Percentiles rank a stretch among this genome's conserved stretches.
These are phyloP conservation scores for Thelonectria blattea DNA, from an alignment of 2,329 filamentous ascomycete genomes.

Conservation along the genomic window DNA sequence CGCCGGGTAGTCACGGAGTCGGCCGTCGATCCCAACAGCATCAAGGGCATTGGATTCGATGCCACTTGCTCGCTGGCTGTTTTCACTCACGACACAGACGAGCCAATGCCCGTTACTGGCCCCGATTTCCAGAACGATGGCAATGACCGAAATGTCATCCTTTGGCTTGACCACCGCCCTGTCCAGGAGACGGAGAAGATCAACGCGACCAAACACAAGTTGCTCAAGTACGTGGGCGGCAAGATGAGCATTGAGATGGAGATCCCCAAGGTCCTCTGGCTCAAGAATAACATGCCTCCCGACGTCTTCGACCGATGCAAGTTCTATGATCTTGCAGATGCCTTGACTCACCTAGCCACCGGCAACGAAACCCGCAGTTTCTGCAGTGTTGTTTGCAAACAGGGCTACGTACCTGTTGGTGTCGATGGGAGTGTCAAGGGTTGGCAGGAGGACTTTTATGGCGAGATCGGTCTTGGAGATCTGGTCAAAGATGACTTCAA, in stretches of 20 bases:
- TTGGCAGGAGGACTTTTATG: slow-evolving; percentile 95
- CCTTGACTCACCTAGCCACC: slow-evolving; percentile 91
- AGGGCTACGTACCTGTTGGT: slow-evolving; percentile 94
- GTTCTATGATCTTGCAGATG: slow-evolving; percentile 95
- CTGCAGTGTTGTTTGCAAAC: slow-evolving; percentile 96
- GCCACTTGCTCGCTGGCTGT: slow-evolving; percentile 97
- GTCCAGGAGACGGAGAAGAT: slow-evolving; percentile 91
- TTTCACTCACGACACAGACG: slow-evolving; percentile 86
- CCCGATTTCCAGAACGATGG: slow-evolving; percentile 78
- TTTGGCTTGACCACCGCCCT: slow-evolving; percentile 96
- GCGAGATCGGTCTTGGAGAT: slow-evolving; percentile 84
- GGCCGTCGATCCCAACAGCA: slow-evolving; percentile 73
- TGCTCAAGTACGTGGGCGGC: slow-evolving; percentile 94
- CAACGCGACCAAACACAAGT: slow-evolving; percentile 89
- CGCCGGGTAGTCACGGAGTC: slow-evolving; percentile 83
- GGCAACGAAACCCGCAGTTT: slow-evolving; percentile 91
- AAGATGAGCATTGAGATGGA: slow-evolving; percentile 99
- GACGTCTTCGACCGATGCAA: slow-evolving; percentile 92
- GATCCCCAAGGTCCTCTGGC: slow-evolving; percentile 96
- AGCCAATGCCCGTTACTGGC: slow-evolving; percentile 88
- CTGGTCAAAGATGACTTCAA: slow-evolving; percentile 86
- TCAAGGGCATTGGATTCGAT: slow-evolving; percentile 95
- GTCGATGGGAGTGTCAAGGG: slow-evolving; percentile 97
- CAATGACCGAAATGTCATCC: slow-evolving; percentile 90
- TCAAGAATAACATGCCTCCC: slow-evolving; percentile 97